Percentiles rank a stretch among this genome's conserved stretches.
Evolutionary conservation across 2,329 filamentous ascomycete species (phyloP).

Genomic region (Sporothrix brasiliensis): DNA sequence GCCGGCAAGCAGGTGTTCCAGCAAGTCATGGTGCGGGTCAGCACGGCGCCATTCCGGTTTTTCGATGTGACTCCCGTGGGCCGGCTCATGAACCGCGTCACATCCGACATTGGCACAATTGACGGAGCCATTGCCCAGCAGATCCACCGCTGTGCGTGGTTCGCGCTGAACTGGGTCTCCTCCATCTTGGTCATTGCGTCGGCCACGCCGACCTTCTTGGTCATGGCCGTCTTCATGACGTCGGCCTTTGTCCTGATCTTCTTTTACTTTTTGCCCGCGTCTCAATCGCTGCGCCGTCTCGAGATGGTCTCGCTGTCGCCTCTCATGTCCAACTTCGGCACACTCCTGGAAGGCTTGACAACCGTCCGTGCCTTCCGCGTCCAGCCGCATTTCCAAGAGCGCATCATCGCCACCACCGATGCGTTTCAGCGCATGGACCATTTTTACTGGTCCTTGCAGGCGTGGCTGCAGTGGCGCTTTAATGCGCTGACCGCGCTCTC

Average conservation of each 20-base stretch:
- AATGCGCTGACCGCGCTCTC: conserved; percentile 71
- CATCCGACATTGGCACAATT: conserved; percentile 84
- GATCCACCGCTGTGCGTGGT: conserved; percentile 71
- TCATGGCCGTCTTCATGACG: conserved; percentile 70
- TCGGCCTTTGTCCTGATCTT: conserved; percentile 73
- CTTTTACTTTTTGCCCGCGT: conserved; percentile 75
- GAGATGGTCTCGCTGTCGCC: conserved; percentile 90
- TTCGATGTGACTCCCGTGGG: conserved; percentile 90
- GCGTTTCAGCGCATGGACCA: conserved; percentile 94
- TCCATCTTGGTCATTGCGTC: conserved; percentile 77
- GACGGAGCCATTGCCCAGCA: conserved; percentile 82
- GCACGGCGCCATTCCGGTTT: conserved; percentile 81
- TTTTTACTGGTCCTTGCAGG: conserved; percentile 88
- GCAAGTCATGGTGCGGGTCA: conserved; percentile 71
- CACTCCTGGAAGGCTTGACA: conserved; percentile 79
- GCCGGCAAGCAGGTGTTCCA: conserved; percentile 76
- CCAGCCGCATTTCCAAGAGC: conserved; percentile 75
- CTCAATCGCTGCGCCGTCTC: conserved; percentile 77
- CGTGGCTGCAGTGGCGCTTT: conserved; percentile 82
- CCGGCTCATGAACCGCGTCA: conserved; percentile 87
- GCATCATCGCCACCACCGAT: conserved; percentile 79
- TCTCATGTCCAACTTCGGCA: conserved; percentile 89
- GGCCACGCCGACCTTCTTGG: conserved; percentile 75
- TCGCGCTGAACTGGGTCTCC: conserved; percentile 70
- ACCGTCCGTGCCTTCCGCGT: conserved; percentile 84